A percentile compares a stretch with the other conserved stretches of the same genome.
Conservation (phyloP, 192 early-diverging fungal genomes). For the Podila horticola region DNA sequence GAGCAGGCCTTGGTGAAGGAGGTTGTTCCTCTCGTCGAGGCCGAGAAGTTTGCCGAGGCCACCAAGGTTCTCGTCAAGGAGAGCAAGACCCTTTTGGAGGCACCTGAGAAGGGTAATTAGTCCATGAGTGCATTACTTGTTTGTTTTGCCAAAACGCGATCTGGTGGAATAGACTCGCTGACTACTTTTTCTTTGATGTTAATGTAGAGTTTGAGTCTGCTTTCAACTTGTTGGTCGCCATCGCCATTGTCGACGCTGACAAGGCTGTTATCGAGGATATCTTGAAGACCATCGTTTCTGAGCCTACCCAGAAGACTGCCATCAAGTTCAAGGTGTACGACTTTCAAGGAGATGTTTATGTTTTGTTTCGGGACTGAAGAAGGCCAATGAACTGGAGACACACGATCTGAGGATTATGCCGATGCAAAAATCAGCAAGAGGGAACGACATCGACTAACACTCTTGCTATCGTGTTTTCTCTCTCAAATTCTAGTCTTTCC, state of each 20-base stretch:
- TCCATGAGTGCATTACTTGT: not conserved
- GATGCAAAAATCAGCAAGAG: not conserved
- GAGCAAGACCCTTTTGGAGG: slow-evolving; percentile 63
- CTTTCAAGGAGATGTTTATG: not conserved
- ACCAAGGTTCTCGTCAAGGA: slow-evolving; percentile 65
- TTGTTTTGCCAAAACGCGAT: not conserved
- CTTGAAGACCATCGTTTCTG: slow-evolving; percentile 60
- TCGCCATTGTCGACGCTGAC: slow-evolving; percentile 61
- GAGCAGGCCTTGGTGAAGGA: slow-evolving; percentile 61
- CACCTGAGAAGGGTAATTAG: slow-evolving; percentile 65
- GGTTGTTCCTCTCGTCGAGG: slow-evolving; percentile 61
- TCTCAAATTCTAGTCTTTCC: slow-evolving; percentile 59
- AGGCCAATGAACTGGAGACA: slow-evolving; percentile 3
- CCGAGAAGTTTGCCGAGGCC: slow-evolving; percentile 68
- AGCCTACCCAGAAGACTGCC: slow-evolving; percentile 59
- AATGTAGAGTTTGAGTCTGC: slow-evolving; percentile 68
- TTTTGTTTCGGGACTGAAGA: slow-evolving; percentile 19
- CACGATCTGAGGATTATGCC: not conserved
- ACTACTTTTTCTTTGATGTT: not conserved
- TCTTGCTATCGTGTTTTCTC: not conserved
- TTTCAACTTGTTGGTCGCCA: slow-evolving; percentile 77
- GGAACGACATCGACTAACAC: slow-evolving; percentile 6
- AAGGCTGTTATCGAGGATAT: slow-evolving; percentile 54
- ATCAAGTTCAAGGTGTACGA: slow-evolving; percentile 74
- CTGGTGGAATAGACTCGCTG: slow-evolving; percentile 12